These are phyloP conservation scores for Apiosordaria backusii DNA, from an alignment of 495 filamentous ascomycete genomes.

Conservation along the genomic window DNA sequence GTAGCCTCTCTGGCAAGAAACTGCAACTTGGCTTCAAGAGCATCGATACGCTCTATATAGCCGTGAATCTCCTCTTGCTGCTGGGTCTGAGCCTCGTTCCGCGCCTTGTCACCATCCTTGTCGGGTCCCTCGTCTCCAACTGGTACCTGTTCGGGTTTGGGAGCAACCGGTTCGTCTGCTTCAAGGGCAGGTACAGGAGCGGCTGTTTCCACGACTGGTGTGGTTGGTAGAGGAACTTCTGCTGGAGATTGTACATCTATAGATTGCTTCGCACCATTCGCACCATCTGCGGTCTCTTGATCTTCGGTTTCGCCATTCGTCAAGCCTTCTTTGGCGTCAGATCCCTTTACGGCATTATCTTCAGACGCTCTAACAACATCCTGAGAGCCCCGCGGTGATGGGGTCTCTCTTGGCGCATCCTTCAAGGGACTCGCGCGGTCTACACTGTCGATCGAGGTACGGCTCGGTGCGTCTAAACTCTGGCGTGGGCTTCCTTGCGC, in stretches of 20 bases:
- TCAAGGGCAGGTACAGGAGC: neutral
- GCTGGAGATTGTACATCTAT: constrained; percentile 7
- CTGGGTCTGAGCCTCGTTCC: constrained; percentile 57
- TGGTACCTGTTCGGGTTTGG: neutral
- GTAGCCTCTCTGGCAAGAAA: constrained; percentile 78
- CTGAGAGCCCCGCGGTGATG: constrained; percentile 22
- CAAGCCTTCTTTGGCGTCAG: neutral
- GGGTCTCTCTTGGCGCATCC: constrained; percentile 10
- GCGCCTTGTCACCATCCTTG: constrained; percentile 48
- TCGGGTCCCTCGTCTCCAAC: constrained; percentile 10
- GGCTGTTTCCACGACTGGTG: neutral
- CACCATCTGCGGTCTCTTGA: neutral
- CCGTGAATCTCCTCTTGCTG: constrained; percentile 75
- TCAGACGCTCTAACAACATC: constrained; percentile 23
- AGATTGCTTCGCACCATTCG: constrained; percentile 6
- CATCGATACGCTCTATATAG: constrained; percentile 88
- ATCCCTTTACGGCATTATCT: constrained; percentile 7
- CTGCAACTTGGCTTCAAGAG: constrained; percentile 82
- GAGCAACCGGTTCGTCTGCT: neutral
- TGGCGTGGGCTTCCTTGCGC: constrained; percentile 31
- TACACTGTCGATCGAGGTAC: constrained; percentile 29
- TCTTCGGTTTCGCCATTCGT: constrained; percentile 3
- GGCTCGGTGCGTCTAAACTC: constrained; percentile 31
- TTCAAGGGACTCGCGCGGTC: constrained; percentile 22
- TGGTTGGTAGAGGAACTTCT: neutral